Evolutionary conservation across 2,329 filamentous ascomycete genomes (phyloP), one percentile per base, ranked within the genome.

Genomic region (Leptographium procerum): DNA sequence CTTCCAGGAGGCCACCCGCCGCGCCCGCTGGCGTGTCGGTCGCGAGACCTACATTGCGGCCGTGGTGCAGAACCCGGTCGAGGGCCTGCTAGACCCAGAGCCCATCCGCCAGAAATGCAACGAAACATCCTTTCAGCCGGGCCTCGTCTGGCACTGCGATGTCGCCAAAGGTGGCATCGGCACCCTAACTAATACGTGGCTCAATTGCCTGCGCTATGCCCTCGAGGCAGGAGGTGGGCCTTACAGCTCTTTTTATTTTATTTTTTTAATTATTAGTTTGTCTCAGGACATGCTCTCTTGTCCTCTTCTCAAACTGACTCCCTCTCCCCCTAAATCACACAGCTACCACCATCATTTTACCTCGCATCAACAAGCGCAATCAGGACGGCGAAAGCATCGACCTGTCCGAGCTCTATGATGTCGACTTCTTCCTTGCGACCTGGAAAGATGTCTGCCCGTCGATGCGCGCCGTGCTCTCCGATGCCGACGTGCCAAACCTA

Each of bases 151-250:
- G 64, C 67, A 69, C 34, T 69, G 73, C 45, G 67, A 65, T 7
- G 63, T 68, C 28, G 66, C 69, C 13, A 67, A 68, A 10, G 72
- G 71, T 19, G 71, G 69, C 2, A 66, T 74, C 24, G 71, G 67
- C 11, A 70, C 71, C 53, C 65, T 71, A 7, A 65, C 68, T 55
- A 70, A 71, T 58, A 68, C 68, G 40, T 64, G 71, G 57, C 62
- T 73, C 48, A 71, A 70, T 59, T 73, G 71, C 61, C 56, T 73
- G 16, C 66, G 69, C 54, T 71, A 68, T 57, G 70, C 71, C 9
- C 68, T 73, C 40, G 68, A 71, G 59, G 62, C 61, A 2, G 61
- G 61, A 43, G 59, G 61, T 60, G 19, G 1, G 48, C 14, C 14
- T 11, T 51, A 9, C n/a, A 10, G 47, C 14, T 3, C 13, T 24